Base-by-base conservation (phyloP, 768 basidiomycete species). In the Sutorius australiensis region DNA sequence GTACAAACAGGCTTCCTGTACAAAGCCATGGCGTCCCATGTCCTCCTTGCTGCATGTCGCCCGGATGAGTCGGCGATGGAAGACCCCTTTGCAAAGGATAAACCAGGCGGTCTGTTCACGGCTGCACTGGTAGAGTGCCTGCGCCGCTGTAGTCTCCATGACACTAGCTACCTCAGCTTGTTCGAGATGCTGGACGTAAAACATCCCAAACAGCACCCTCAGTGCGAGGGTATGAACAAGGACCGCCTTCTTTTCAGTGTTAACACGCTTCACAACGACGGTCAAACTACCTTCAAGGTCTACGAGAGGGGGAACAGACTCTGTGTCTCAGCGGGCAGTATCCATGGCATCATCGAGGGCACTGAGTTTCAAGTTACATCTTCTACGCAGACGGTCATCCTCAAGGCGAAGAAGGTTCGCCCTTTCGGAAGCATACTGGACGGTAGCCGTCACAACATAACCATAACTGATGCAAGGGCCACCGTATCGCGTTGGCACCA, bases 31-130 rank as follows among this genome's bases (percentile, higher is more conserved):
- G 54, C 12, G n/a, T 63, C 62, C 2, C 56, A 63, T 10, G 43
- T 61, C 24, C 50, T 58, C 19, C 62, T 63, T 46, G 62, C 62
- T 32, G 62, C 62, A 8, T 63, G 62, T 33, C 59, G 53, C 27
- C 50, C 62, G 12, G 54, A 46, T 2, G 59, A 63, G 6, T 0
- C 2, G 4, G 62, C 62, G 13, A 12, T 49, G 5, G 62, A 63
- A 24, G 46, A 64, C 21, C 51, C 53, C 24, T 17, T 10, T 9
- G 48, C 36, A 0, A 38, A 44, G 34, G 51, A 54, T 14, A 48
- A 14, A 3, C 42, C 59, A 5, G 62, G 54, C 2, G 62, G 62
- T 12, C 36, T 63, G 13, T 61, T 63, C 43, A 63, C 62, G 12
- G 44, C 43, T 13, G 62, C 59, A 6, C 59, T 63, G 32, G 16